Evolutionary conservation across 2,329 filamentous ascomycete genomes (phyloP), one percentile per base, ranked within the genome.

Genomic region (Paraconiothyrium brasiliense): DNA sequence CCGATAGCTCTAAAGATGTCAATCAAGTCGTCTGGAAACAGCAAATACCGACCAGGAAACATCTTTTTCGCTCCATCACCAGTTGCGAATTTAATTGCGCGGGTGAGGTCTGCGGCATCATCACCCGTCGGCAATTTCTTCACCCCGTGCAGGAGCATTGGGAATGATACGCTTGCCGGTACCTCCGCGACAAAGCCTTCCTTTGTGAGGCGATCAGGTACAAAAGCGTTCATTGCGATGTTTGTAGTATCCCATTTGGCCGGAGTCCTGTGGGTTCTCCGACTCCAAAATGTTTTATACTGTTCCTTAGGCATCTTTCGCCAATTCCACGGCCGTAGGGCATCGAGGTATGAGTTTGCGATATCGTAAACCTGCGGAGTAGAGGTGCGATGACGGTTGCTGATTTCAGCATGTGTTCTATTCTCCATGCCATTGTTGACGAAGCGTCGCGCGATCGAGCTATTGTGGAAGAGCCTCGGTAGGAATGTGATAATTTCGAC

Each of bases 401-500:
- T 14, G 22, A 62, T 62, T 39, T 59, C 41, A 5, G 20, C 13
- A 32, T 62, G 60, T 22, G 22, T 20, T 2, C 39, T 20, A 30
- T 56, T 59, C 4, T 37, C 13, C 10, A 62, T 30, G 14, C 41
- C 32, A 27, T 59, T 62, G 48, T 57, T 57, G 13, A 51, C 14
- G 22, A 63, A 55, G 24, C 60, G 60, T 7, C 8, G 10, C 2
- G 57, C 57, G 9, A 63, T 59, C 14, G 14, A n/a, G 1, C 14
- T 13, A 41, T 60, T 58, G 16, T 39, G 5, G 32, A 34, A 57
- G 2, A 58, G 46, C 10, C 34, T 46, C 10, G 60, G 60, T 4
- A 60, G 48, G 49, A 63, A 63, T 7, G 35, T 34, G 30, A 63
- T 60, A 34, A 63, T 59, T 22, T 63, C 60, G 4, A 60, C 60